phyloP scores from a whole-genome alignment of 495 filamentous ascomycete genomes.

The Pyrenula massariospora region DNA sequence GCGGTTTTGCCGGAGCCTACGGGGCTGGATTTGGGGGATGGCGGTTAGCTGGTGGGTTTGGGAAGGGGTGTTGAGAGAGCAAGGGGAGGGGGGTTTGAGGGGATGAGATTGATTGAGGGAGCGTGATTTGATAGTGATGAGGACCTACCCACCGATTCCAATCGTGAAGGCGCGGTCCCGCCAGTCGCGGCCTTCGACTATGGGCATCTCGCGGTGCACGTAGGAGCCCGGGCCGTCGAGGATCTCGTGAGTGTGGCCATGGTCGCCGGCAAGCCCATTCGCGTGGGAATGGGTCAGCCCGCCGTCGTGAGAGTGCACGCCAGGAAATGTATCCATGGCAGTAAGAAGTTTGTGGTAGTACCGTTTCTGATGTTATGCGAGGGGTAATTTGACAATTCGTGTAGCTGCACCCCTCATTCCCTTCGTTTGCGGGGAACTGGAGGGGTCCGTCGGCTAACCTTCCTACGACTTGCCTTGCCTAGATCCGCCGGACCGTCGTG shows the following conservation, averaged over 20 bases:
- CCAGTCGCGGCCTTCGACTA: constrained; percentile 82
- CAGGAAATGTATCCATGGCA: constrained; percentile 13
- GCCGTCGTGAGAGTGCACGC: constrained; percentile 44
- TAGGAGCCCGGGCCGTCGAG: constrained; percentile 89
- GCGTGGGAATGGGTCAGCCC: constrained; percentile 46
- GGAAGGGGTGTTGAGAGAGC: not conserved
- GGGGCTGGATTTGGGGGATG: constrained; percentile 50
- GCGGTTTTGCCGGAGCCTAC: constrained; percentile 97
- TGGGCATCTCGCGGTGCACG: constrained; percentile 82
- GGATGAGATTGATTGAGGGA: no score
- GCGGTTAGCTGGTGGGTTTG: constrained; percentile 2
- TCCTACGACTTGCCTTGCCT: no score
- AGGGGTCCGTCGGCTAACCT: no score
- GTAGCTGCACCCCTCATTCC: no score
- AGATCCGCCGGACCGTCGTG: no score
- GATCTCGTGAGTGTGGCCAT: constrained; percentile 93
- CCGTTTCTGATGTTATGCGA: constrained; percentile 1
- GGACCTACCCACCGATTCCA: constrained; percentile 84
- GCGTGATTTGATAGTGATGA: no score
- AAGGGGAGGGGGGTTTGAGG: no score
- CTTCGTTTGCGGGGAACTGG: no score
- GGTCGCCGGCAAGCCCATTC: constrained; percentile 54
- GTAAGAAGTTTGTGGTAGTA: not conserved
- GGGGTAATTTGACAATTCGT: no score
- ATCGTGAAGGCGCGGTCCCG: constrained; percentile 85